Base-by-base conservation (phyloP, 257 asterid species). In the Capsicum rhomboideum region DNA sequence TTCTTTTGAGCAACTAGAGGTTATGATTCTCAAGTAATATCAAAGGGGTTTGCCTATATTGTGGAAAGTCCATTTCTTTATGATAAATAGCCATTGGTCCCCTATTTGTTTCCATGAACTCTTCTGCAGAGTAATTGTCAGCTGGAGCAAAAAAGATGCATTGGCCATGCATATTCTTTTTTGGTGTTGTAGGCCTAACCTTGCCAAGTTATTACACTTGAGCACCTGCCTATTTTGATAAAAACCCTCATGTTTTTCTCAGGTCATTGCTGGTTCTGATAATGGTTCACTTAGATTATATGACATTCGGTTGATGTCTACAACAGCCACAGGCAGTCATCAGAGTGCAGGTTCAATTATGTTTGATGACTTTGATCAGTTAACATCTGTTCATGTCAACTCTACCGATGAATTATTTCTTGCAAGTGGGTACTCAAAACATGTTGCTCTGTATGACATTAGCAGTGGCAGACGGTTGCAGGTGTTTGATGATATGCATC, bases 241-340 rank as follows among this genome's bases (percentile, higher is more conserved):
- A 82, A 67, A 64, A 26, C 16, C 79, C 84, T 64, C 64, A 2
- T 64, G 20, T 75, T 75, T 75, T 75, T 91, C 86, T 88, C 97
- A 95, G 99, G 96, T 95, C 78, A 91, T 95, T 83, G 98, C 99
- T 83, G 99, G 99, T 87, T 95, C 99, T 34, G 99, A 95, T 79
- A 95, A 93, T 83, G 98, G 98, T 84, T 89, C 96, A 4, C 97
- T 95, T 84, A 91, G 94, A 87, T 87, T 95, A 85, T 93, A 89
- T 82, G 98, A 95, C 87, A 85, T 92, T 85, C 91, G 88, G 46
- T 86, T 85, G 61, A 87, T 84, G 86, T 83, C 93, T 72, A 72
- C 86, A 88, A 86, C 89, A 79, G 88, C 86, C 85, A 82, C 92
- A 86, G 91, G 91, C 86, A 55, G 69, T 79, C 14, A 85, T 87